phyloP scores from a whole-genome alignment of 768 basidiomycete species.

The Tephrocybe rancida region DNA sequence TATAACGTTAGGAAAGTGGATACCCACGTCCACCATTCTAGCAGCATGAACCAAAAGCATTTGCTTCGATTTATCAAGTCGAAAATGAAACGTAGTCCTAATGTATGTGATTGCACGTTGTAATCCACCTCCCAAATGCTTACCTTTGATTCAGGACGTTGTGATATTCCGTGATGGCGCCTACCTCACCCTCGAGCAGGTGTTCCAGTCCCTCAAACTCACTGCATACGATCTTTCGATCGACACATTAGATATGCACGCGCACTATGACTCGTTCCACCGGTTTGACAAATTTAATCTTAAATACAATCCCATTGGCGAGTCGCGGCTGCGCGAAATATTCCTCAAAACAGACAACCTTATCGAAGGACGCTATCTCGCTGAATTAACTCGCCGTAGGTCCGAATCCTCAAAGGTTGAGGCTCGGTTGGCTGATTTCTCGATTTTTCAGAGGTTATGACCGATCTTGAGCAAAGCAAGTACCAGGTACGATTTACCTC shows the following conservation, averaged over 20 bases:
- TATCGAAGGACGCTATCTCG: constrained; percentile 90
- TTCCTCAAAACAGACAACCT: constrained; percentile 98
- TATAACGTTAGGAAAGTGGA: constrained; percentile 99
- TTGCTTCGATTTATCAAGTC: constrained; percentile 96
- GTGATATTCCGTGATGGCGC: constrained; percentile 95
- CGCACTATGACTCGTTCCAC: constrained; percentile 97
- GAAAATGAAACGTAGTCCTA: constrained; percentile 90
- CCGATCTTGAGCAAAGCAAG: constrained; percentile 97
- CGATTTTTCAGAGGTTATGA: constrained; percentile 81
- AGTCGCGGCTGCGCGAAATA: constrained; percentile 92
- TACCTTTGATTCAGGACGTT: constrained; percentile 55
- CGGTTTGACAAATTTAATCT: constrained; percentile 98
- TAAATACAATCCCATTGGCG: constrained; percentile 97
- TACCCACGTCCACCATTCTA: constrained; percentile 98
- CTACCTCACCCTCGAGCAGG: constrained; percentile 85
- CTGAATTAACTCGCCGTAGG: constrained; percentile 89
- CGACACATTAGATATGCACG: constrained; percentile 99
- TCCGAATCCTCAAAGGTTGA: background rate
- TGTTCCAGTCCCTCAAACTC: constrained; percentile 94
- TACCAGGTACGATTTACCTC: constrained; percentile 69
- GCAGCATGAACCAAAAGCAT: constrained; percentile 99
- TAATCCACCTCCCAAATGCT: background rate
- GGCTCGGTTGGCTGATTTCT: background rate
- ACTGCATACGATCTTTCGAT: constrained; percentile 98
- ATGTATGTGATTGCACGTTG: constrained; percentile 45